Evolutionary conservation across 2,329 filamentous ascomycete genomes (phyloP).

Genomic region (Neofusicoccum sp.): DNA sequence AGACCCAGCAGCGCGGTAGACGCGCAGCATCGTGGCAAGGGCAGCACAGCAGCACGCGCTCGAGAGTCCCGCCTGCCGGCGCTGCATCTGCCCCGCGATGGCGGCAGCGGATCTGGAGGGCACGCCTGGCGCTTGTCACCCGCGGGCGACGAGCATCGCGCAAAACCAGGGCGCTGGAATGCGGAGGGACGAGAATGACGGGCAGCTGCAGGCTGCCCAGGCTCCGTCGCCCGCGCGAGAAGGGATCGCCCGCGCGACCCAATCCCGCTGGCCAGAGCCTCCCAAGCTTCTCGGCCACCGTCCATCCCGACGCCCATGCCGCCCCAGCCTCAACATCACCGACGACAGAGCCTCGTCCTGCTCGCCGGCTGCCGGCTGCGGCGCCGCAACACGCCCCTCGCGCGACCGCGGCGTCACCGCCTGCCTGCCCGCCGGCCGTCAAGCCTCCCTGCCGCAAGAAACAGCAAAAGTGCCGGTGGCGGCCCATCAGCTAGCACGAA

Average conservation of each 20-base stretch:
- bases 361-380: not conserved
- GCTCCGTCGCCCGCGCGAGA: not conserved
- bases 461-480: not conserved
- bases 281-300: not conserved
- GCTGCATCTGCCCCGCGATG: not conserved
- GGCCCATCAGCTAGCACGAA: conserved; percentile 1
- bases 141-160: not conserved
- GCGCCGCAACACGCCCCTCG: not conserved
- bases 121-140: not conserved
- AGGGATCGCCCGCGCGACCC: not conserved
- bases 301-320: not conserved
- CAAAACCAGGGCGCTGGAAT: conserved; percentile 1
- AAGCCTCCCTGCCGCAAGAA: not conserved
- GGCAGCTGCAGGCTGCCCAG: not conserved
- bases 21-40: not conserved
- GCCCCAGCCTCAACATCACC: not conserved
- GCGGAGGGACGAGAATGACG: conserved; percentile 6
- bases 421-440: not conserved
- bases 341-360: not conserved
- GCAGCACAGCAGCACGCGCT: not conserved
- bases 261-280: too few relatives aligned
- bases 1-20: not conserved
- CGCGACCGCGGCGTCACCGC: not conserved
- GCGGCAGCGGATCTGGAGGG: not conserved
- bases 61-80: not conserved